phyloP scores from a whole-genome alignment of 306 rosid species.

The Hylodesmum podocarpum region DNA sequence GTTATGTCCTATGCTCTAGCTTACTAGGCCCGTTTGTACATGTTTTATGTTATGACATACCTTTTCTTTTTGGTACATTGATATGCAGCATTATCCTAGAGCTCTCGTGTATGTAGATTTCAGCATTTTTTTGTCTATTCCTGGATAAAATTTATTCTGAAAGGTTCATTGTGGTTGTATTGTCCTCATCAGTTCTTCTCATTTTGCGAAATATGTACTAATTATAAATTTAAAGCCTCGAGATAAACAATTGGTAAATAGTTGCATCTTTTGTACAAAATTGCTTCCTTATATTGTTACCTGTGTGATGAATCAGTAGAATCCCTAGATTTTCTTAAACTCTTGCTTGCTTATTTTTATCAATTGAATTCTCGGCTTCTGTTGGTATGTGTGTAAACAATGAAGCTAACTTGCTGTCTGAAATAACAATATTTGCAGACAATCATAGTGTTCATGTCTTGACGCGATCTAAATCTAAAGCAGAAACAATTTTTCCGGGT shows the following conservation, averaged over 20 bases:
- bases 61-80: background rate
- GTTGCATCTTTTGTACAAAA: constrained; percentile 1
- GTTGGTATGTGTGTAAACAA: background rate
- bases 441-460: constrained; percentile 71
- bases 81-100: constrained; percentile 2
- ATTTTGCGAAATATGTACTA: background rate
- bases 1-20: constrained; percentile 43
- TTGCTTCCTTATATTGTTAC: constrained; percentile 17
- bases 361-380: constrained; percentile 14
- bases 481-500: constrained; percentile 93
- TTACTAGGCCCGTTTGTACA: background rate
- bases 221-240: constrained; percentile 11
- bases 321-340: constrained; percentile 21
- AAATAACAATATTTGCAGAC: constrained; percentile 54
- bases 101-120: constrained; percentile 7
- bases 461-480: constrained; percentile 90
- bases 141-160: background rate
- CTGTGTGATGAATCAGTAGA: background rate
- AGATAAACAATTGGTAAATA: constrained; percentile 12
- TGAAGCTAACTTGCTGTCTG: constrained; percentile 19
- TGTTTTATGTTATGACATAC: background rate
- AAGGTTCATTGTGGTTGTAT: background rate
- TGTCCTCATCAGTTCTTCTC: background rate
- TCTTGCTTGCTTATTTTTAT: constrained; percentile 6
- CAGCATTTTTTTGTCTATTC: background rate